phyloP scores from a whole-genome alignment of 2,329 filamentous ascomycete species.

The Penicillium sp. region DNA sequence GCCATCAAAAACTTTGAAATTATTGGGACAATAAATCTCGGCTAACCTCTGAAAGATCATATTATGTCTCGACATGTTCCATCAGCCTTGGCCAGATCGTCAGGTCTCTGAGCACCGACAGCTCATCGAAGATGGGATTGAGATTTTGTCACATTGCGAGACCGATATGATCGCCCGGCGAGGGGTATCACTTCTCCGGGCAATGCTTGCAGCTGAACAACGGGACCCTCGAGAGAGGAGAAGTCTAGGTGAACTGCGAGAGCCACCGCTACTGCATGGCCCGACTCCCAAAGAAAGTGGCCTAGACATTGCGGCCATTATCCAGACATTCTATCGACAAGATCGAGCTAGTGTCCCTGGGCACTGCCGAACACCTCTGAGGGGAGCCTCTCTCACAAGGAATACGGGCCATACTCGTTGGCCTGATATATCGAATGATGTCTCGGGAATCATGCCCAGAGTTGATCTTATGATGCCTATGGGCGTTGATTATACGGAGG shows the following conservation, averaged over 20 bases:
- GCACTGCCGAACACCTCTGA: not conserved
- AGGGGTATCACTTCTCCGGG: slow-evolving; percentile 23
- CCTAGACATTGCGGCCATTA: slow-evolving; percentile 24
- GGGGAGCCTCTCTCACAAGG: not conserved
- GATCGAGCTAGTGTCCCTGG: slow-evolving; percentile 1
- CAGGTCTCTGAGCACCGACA: slow-evolving; percentile 27
- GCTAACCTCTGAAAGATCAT: slow-evolving; percentile 33
- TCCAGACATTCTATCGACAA: slow-evolving; percentile 24
- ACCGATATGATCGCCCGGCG: slow-evolving; percentile 33
- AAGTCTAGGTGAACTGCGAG: not conserved
- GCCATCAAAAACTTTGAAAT: not conserved
- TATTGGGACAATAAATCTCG: not conserved
- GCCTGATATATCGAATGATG: slow-evolving; percentile 9
- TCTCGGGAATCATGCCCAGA: not conserved
- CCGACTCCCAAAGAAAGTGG: slow-evolving; percentile 1
- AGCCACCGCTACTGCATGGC: not conserved
- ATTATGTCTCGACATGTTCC: slow-evolving; percentile 44
- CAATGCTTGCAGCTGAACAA: slow-evolving; percentile 23
- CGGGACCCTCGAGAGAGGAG: not conserved
- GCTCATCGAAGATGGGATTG: slow-evolving; percentile 27
- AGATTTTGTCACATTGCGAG: slow-evolving; percentile 27
- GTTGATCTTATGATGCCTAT: slow-evolving; percentile 13
- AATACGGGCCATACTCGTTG: slow-evolving; percentile 1
- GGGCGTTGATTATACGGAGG: slow-evolving; percentile 20
- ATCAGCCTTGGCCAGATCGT: slow-evolving; percentile 30